Evolutionary conservation across 208 protist species (phyloP), one percentile per base, ranked within the genome.

Genomic region (Leishmania mexicana): DNA sequence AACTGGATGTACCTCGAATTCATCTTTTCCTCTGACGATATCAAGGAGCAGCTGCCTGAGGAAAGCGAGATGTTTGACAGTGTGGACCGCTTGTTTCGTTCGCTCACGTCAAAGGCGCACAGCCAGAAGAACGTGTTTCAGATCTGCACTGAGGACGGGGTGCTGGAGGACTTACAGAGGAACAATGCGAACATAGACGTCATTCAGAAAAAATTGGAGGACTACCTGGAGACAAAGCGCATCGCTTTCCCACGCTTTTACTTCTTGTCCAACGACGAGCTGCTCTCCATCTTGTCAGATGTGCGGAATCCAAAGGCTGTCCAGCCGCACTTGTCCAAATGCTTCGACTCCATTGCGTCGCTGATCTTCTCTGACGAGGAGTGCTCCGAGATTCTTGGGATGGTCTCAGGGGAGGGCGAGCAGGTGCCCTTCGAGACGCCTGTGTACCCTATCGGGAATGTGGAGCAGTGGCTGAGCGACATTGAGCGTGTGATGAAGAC

Each of bases 1-100:
- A 96, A 94, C 75, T 99, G 98, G 98, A 97, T 99, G 90, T 99
- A 99, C 87, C 89, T 99, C 21, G 98, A 99, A 86, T 99, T 99
- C 87, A 99, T 99, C 83, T 99, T 99, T 84, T 95, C 93, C 19
- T 99, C 97, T 28, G 95, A 98, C 73, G 99, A 99, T 83, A 99
- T 99, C 80, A 98, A 99, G 80, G 92, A 94, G 58, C 97, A 99
- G 83, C 91, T 98, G 57, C 96, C 95, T 2, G 92, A 94, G 78
- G 98, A 99, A 82, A 96, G 90, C 78, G 84, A 87, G 35, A 92
- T 96, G 81, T 99, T 99, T 81, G 90, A 91, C 77, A 76, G 75
- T 51, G 96, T 99, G 2, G 96, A 99, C 85, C 80, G 92, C 28
- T 83, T 98, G 17, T 99, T 97, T 86, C 92, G 92, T 73, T 93